Conservation (phyloP, 1,139 yeast genomes). For the Blastobotrys petasosporus region DNA sequence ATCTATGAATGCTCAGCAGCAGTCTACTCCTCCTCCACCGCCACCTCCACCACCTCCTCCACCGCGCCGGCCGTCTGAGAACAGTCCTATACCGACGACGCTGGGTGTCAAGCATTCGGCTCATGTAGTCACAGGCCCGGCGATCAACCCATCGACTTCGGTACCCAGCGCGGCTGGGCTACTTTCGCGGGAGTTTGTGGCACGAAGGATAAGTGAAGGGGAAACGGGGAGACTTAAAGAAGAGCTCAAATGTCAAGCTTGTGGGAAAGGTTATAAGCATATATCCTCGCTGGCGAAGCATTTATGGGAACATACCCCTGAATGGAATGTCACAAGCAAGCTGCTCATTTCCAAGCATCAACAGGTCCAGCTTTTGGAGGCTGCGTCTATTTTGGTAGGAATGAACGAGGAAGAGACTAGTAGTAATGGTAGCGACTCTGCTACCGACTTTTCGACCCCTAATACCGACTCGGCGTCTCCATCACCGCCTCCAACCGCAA, state of each 20-base stretch:
- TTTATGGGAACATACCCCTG: slow-evolving; percentile 86
- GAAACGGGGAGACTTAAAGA: slow-evolving; percentile 80
- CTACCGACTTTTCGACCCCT: background rate
- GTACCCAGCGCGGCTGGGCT: slow-evolving; percentile 8
- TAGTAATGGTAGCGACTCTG: slow-evolving; percentile 10
- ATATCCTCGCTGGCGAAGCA: slow-evolving; percentile 72
- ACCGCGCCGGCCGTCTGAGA: background rate
- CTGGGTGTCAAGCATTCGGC: no score
- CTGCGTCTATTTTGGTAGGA: slow-evolving; percentile 78
- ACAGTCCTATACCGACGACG: background rate
- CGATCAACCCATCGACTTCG: slow-evolving; percentile 5
- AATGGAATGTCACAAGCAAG: slow-evolving; percentile 82
- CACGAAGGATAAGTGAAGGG: slow-evolving; percentile 76
- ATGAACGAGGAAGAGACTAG: slow-evolving; percentile 54
- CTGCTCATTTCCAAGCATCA: slow-evolving; percentile 81
- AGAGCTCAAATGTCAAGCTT: slow-evolving; percentile 79
- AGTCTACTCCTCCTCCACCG: background rate
- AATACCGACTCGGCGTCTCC: slow-evolving; percentile 1
- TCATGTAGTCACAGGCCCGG: no score
- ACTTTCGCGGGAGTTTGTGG: slow-evolving; percentile 56
- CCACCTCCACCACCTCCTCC: background rate
- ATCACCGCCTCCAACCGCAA: background rate
- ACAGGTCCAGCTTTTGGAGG: slow-evolving; percentile 82
- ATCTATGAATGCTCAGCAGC: background rate
- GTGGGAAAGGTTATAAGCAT: slow-evolving; percentile 87